Evolutionary conservation across 495 filamentous ascomycete genomes (phyloP).

Genomic region (Neurospora cerealis): DNA sequence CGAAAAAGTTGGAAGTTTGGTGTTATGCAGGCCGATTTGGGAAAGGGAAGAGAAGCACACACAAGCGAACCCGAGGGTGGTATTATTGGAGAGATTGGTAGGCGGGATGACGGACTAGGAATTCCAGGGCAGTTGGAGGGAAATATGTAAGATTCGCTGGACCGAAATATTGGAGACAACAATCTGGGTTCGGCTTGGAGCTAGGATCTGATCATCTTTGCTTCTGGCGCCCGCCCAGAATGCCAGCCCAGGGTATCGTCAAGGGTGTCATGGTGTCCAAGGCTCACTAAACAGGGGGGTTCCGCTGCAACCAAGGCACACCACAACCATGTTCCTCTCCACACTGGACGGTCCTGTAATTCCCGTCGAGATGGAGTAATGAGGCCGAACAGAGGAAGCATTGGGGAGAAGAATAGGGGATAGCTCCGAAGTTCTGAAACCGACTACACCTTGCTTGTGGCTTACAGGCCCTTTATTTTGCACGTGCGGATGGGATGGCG

Average conservation of each 20-base stretch:
- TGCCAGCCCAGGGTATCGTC: neutral
- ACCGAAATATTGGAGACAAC: neutral
- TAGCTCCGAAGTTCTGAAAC: neutral
- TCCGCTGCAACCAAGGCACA: neutral
- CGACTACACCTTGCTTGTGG: neutral
- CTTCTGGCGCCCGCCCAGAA: neutral
- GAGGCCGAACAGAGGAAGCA: neutral
- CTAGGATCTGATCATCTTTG: neutral
- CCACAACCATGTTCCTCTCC: neutral
- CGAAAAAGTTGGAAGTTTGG: neutral
- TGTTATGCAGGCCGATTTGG: neutral
- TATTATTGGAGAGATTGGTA: neutral
- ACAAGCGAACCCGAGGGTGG: neutral
- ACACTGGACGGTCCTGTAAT: slow-evolving; percentile 1
- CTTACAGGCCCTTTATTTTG: neutral
- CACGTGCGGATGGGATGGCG: neutral
- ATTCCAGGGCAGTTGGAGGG: neutral
- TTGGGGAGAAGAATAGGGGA: neutral
- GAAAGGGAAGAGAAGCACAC: neutral
- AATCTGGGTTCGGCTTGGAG: neutral
- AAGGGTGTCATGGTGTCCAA: neutral
- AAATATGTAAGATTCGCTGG: neutral
- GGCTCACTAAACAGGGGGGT: neutral
- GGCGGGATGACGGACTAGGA: neutral
- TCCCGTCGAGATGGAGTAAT: neutral